Evolutionary conservation across 78 protist species (phyloP), one percentile per base, ranked within the genome.

Genomic region (Diacronema lutheri): DNA sequence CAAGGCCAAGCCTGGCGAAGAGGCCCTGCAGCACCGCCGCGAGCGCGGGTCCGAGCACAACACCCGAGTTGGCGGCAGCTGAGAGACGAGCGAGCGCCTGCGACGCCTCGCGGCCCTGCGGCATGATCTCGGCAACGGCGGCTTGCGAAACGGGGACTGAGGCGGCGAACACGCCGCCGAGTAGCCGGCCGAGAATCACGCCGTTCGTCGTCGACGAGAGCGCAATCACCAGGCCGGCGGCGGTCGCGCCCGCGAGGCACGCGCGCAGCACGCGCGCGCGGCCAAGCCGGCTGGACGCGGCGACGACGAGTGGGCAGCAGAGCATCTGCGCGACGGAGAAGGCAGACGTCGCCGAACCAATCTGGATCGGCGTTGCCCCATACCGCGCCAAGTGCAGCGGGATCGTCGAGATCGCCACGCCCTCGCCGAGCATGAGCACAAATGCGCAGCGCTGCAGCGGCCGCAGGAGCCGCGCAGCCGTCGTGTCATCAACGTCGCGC

Each of bases 361-460:
- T 57, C 64, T 46, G 61, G 13, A 73, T 25, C 37, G 80, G 62
- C 33, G 62, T 35, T 6, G 80, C 80, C 6, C 80, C 80, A 16
- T 38, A n/a, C 38, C 16, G 6, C 26, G 57, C 41, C 23, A 73
- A 12, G 61, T 73, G 57, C 33, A 73, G 61, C 33, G 80, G 80
- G 38, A 73, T 31, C 25, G 58, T 35, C 40, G 80, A 40, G 61
- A 73, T 73, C n/a, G 80, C 80, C 55, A 73, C 41, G 37, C 80
- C 80, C 80, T 73, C 80, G 58, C 80, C 80, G 38, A 73, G 60
- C 80, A 73, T 73, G 14, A 46, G 80, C 60, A n/a, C 80, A 37
- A 73, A 73, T 21, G 50, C 80, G 35, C 61, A 1, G 68, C 11
- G 19, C 21, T 7, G 7, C 50, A 44, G 16, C 50, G 50, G 50